Evolutionary conservation across 2,329 filamentous ascomycete species (phyloP).

Genomic region (Xylariales sp.): DNA sequence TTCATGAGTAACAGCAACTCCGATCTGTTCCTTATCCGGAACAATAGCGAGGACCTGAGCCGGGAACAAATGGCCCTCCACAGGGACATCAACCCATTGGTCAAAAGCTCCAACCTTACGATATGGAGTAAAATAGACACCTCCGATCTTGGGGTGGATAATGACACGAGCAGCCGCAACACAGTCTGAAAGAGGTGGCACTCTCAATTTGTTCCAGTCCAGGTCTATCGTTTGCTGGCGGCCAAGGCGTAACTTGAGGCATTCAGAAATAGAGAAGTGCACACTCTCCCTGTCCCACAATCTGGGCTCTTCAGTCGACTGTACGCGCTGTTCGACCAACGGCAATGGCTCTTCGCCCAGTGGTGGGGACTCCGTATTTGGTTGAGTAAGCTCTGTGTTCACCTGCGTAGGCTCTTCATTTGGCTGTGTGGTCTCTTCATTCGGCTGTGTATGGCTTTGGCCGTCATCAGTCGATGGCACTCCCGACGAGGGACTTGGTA

Average conservation of each 20-base stretch:
- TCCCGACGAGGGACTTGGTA: neutral
- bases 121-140: neutral
- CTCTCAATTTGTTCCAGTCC: slow-evolving; percentile 3
- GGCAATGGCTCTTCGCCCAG: too few relatives aligned
- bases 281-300: too few relatives aligned
- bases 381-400: too few relatives aligned
- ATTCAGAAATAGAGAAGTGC: too few relatives aligned
- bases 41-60: slow-evolving; percentile 5
- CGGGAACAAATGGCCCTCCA: neutral
- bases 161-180: neutral
- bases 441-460: neutral
- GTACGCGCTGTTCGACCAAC: too few relatives aligned
- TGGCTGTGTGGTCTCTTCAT: too few relatives aligned
- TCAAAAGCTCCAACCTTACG: neutral
- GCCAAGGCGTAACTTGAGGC: neutral
- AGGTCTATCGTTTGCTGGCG: neutral
- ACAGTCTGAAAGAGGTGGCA: neutral
- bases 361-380: too few relatives aligned
- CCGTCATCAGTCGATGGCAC: neutral
- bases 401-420: too few relatives aligned
- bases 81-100: neutral
- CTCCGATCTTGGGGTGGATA: slow-evolving; percentile 1
- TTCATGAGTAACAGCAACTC: neutral
- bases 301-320: too few relatives aligned
- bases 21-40: neutral